Evolutionary conservation across 805 yeast species (phyloP).

Genomic region (Starmerella floris): DNA sequence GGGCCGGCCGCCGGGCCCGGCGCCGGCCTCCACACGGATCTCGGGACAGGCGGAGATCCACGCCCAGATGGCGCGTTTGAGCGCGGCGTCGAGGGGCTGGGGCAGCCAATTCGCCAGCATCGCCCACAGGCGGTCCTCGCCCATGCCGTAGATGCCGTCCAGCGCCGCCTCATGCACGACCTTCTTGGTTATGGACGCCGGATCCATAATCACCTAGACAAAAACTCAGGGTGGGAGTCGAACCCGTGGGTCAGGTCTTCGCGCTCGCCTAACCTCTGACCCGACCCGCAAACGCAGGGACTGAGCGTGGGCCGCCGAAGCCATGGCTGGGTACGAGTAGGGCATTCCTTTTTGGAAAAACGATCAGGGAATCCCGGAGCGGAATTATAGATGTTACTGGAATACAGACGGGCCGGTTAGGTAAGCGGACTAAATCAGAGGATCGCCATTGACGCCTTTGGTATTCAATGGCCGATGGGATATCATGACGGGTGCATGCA

Average conservation of each 20-base stretch:
- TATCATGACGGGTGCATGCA: too few species aligned
- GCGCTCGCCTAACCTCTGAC: too few species aligned
- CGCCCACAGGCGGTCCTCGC: conserved; percentile 10
- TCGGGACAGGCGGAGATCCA: conserved; percentile 14
- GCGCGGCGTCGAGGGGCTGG: conserved; percentile 10
- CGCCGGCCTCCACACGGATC: conserved; percentile 5
- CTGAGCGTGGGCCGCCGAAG: too few species aligned
- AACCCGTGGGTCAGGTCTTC: neutral
- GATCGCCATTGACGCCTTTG: too few species aligned
- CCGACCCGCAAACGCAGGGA: too few species aligned
- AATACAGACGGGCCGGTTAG: too few species aligned
- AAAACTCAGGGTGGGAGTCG: neutral
- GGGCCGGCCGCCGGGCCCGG: neutral
- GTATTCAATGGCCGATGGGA: too few species aligned
- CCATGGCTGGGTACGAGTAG: too few species aligned
- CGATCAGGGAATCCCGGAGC: too few species aligned
- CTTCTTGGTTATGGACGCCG: conserved; percentile 9
- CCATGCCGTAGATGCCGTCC: conserved; percentile 15
- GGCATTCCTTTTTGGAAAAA: too few species aligned
- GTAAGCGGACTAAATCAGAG: too few species aligned
- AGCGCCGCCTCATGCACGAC: conserved; percentile 16
- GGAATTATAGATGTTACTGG: too few species aligned
- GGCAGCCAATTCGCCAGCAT: neutral
- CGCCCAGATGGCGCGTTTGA: conserved; percentile 14
- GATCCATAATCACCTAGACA: conserved; percentile 14